Base-by-base conservation (phyloP, 2,329 filamentous ascomycete genomes). In the Pseudocercospora cruenta region DNA sequence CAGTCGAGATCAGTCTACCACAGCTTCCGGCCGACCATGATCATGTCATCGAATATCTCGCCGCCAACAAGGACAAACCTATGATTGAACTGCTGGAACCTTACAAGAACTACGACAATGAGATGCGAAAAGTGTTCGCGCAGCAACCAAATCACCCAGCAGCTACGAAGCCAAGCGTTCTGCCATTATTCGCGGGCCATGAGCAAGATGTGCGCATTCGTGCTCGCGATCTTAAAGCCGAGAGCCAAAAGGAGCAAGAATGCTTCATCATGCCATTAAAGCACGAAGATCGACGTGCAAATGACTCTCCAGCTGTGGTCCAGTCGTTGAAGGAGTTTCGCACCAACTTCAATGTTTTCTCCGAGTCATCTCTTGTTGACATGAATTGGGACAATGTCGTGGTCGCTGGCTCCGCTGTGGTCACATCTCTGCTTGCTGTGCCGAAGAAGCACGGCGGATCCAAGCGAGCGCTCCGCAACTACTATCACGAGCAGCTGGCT, bases 381-480 rank as follows among this genome's bases (percentile, higher is more conserved):
- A 77, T 96, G 71, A 87, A 94, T 75, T 96, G 92, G 92, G 87
- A 80, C 74, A 95, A 95, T 75, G 87, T 96, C 16, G 88, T 95
- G 16, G 93, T 87, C 31, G 91, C 92, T 47, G 93, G 93, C 10
- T 94, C 90, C 58, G 89, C 91, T 1, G 92, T 94, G 0, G 88
- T 92, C 60, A 96, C 93, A 62, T 90, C 90, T 58, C 83, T 96
- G 36, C 79, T 96, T 14, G 90, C 92, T 4, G 79, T 77, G 33
- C 82, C 75, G 82, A 90, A 75, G 82, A 90, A 79, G 65, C 74
- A 81, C 64, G 73, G 72, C 14, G 74, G 69, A 4, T 80, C 79
- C 0, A 82, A 82, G 70, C 75, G 78, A 39, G 75, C 77, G 21
- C 74, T 82, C 7, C 76, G 81, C 7, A 71, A 79, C 47, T 96